Evolutionary conservation across 495 filamentous ascomycete species (phyloP).

Genomic region (Choiromyces venosus): DNA sequence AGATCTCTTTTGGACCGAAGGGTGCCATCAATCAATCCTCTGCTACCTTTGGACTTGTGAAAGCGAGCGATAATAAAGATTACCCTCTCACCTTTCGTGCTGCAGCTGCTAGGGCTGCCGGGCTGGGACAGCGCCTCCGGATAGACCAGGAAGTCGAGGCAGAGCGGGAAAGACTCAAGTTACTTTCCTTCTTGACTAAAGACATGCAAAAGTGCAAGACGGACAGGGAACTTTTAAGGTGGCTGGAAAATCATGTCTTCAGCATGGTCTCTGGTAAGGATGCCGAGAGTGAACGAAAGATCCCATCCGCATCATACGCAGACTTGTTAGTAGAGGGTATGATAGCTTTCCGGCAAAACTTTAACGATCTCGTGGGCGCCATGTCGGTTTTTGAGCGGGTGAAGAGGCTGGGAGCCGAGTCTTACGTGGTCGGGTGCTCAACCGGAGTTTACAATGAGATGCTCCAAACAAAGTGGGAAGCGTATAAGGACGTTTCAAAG

Average conservation of each 20-base stretch:
- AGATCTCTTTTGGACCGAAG: conserved; percentile 31
- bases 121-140: conserved; percentile 4
- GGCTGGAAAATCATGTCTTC: conserved; percentile 31
- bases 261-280: conserved; percentile 4
- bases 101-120: conserved; percentile 32
- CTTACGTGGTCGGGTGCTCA: conserved; percentile 56
- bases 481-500: conserved; percentile 50
- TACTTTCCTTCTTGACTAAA: neutral
- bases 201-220: conserved; percentile 24
- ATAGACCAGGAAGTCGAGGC: neutral
- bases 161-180: neutral
- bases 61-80: conserved; percentile 23
- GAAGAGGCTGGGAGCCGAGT: conserved; percentile 53
- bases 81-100: conserved; percentile 19
- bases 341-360: conserved; percentile 18
- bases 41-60: conserved; percentile 13
- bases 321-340: conserved; percentile 36
- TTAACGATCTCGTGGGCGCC: conserved; percentile 32
- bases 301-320: conserved; percentile 25
- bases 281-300: neutral
- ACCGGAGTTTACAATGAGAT: conserved; percentile 59
- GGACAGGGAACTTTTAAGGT: conserved; percentile 24
- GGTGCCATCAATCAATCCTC: conserved; percentile 11
- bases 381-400: conserved; percentile 43
- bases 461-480: conserved; percentile 53